Evolutionary conservation across 1,284 basidiomycete genomes (phyloP).

Genomic region (Rugosomyces carneus): DNA sequence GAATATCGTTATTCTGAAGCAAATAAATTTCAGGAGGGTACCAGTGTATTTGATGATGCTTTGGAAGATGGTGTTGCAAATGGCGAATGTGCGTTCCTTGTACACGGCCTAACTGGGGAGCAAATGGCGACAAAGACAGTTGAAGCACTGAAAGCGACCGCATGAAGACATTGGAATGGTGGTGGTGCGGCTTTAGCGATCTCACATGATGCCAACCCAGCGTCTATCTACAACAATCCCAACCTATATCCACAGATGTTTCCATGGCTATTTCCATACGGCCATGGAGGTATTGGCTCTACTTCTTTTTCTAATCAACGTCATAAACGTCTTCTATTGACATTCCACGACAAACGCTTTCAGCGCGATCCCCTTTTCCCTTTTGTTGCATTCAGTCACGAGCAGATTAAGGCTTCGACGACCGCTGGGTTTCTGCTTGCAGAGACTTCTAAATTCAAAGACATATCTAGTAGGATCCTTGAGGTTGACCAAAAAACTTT

Average conservation of each 20-base stretch:
- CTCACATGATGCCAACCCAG: no score
- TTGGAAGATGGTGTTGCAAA: conserved; percentile 14
- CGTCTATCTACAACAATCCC: no score
- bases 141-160: conserved; percentile 16
- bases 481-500: conserved; percentile 22
- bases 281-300: conserved; percentile 20
- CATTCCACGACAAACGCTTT: conserved; percentile 35
- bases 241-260: no score
- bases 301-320: conserved; percentile 5
- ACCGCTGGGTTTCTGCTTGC: conserved; percentile 26
- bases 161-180: conserved; percentile 18
- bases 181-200: conserved; percentile 13
- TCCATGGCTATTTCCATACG: conserved; percentile 27
- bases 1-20: not conserved
- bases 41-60: not conserved
- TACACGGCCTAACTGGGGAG: conserved; percentile 20
- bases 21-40: not conserved
- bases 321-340: conserved; percentile 23
- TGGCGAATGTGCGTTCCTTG: conserved; percentile 17
- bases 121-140: conserved; percentile 15
- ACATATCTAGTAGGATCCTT: conserved; percentile 22
- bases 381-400: conserved; percentile 35
- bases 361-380: conserved; percentile 30
- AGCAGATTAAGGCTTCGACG: conserved; percentile 27
- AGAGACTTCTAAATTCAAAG: no score